Evolutionary conservation across 345 rosid genomes (phyloP), one percentile per base, ranked within the genome.

Genomic region (Limnanthes douglasii): DNA sequence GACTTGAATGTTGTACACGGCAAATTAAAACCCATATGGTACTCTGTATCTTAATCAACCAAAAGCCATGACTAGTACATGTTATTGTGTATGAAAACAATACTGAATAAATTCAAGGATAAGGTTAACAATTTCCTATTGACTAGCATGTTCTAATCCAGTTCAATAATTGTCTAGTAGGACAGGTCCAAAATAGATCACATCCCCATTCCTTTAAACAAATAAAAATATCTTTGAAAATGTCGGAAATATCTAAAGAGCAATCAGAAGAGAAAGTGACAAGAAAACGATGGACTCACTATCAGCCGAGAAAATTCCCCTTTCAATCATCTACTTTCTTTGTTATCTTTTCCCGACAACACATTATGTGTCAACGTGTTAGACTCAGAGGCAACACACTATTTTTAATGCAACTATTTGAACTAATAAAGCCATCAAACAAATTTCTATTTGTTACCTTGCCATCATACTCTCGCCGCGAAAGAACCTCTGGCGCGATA

Each of bases 401-500:
- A n/a, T n/a, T n/a, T n/a, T n/a, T n/a, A n/a, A 15, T 7, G 6
- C 2, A 14, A 12, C 5, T 16, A 29, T 11, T 7, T 2, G 2
- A 15, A 19, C 26, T 10, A n/a, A 18, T 10, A 17, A 12, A 43
- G 29, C n/a, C n/a, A n/a, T n/a, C n/a, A n/a, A n/a, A n/a, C n/a
- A n/a, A n/a, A n/a, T n/a, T n/a, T n/a, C n/a, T n/a, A n/a, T n/a
- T n/a, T n/a, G n/a, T n/a, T 48, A 78, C 95, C 76, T 74, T 83
- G 45, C 94, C 94, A 21, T 80, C 86, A 41, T 80, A 85, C 46
- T 80, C 93, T 55, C 72, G 60, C 39, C 90, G 72, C 10, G 85
- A 73, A 39, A 85, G 82, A 58, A 85, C 96, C 53, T 85, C 93
- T 0, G 93, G 96, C 41, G 93, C 96, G 16, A 85, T 80, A 37